Evolutionary conservation across 2,329 filamentous ascomycete genomes (phyloP).

Genomic region (Microascus cirrosus): DNA sequence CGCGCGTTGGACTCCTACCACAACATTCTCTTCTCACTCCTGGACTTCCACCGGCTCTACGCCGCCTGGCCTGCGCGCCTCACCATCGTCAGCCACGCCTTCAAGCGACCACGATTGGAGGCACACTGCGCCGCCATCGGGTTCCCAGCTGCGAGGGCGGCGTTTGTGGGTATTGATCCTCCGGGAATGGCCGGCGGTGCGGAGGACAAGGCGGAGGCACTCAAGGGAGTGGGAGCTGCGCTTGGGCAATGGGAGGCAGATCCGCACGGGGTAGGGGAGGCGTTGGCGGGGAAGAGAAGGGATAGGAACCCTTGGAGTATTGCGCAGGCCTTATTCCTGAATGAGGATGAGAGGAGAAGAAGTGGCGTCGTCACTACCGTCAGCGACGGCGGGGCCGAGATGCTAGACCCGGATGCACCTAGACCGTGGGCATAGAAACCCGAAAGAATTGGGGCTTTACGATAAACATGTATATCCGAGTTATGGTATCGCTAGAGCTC

Average conservation of each 20-base stretch:
- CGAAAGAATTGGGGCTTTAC: background rate
- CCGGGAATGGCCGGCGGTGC: conserved; percentile 25
- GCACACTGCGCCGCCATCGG: conserved; percentile 54
- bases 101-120: conserved; percentile 52
- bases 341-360: conserved; percentile 16
- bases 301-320: conserved; percentile 37
- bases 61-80: conserved; percentile 42
- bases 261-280: conserved; percentile 35
- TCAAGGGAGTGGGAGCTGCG: conserved; percentile 29
- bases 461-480: background rate
- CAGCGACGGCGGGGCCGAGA: conserved; percentile 22
- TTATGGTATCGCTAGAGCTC: background rate
- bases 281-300: conserved; percentile 34
- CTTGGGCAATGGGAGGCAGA: conserved; percentile 38
- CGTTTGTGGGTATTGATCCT: conserved; percentile 56
- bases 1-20: conserved; percentile 76
- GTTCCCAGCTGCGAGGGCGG: conserved; percentile 31
- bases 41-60: conserved; percentile 41
- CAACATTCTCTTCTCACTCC: conserved; percentile 68
- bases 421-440: conserved; percentile 24
- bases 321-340: conserved; percentile 31
- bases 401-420: conserved; percentile 22
- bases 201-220: conserved; percentile 23
- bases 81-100: conserved; percentile 57
- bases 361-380: conserved; percentile 26